Evolutionary conservation across 164 flowering plant species (phyloP).

Genomic region (Amborella trichopoda): DNA sequence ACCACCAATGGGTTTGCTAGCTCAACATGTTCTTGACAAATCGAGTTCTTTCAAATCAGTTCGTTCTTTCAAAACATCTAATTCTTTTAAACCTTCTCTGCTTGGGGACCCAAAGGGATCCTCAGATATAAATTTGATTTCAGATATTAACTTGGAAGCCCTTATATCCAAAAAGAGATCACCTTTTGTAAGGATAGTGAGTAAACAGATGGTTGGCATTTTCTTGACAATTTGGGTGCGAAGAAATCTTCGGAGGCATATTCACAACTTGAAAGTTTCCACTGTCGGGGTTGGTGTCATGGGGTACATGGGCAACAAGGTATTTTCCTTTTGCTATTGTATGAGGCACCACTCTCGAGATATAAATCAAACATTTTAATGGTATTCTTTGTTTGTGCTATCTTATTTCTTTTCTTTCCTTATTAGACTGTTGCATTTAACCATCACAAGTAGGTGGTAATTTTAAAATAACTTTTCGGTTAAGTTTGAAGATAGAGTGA

Average conservation of each 20-base stretch:
- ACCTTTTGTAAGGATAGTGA: conserved; percentile 69
- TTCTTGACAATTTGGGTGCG: conserved; percentile 90
- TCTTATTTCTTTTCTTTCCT: too few species aligned
- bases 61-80: conserved; percentile 46
- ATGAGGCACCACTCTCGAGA: too few species aligned
- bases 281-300: conserved; percentile 96
- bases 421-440: too few species aligned
- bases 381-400: too few species aligned
- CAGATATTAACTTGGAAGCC: conserved; percentile 57
- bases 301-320: conserved; percentile 99
- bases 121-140: conserved; percentile 30
- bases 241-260: conserved; percentile 70
- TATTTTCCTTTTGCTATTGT: conserved; percentile 9
- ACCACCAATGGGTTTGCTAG: conserved; percentile 53
- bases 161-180: conserved; percentile 49
- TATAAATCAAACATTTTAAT: too few species aligned
- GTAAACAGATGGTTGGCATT: conserved; percentile 98
- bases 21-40: conserved; percentile 44
- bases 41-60: conserved; percentile 38
- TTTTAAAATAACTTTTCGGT: too few species aligned
- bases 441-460: too few species aligned
- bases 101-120: conserved; percentile 17
- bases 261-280: conserved; percentile 72
- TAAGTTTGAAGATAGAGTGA: too few species aligned
- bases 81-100: conserved; percentile 44